Percentiles rank a stretch among this genome's conserved stretches.
Evolutionary conservation across 139 green algal genomes (phyloP).

Genomic region (Picocystis salinarum): DNA sequence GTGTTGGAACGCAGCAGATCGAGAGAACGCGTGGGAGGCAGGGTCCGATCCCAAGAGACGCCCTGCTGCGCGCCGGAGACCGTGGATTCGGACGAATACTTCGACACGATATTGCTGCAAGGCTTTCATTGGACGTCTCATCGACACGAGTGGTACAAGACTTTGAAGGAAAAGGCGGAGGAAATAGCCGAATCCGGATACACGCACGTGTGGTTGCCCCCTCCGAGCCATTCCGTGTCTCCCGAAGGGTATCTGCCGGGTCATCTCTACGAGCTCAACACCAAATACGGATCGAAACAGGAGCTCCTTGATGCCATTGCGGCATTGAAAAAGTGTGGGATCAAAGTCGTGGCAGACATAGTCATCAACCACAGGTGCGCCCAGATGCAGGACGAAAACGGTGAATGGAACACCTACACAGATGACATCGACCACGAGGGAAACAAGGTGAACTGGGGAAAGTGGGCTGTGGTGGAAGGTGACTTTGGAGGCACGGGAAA

Average conservation of each 20-base stretch:
- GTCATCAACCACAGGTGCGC: constrained; percentile 44
- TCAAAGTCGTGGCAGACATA: constrained; percentile 25
- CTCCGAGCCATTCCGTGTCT: constrained; percentile 18
- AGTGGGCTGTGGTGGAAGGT: constrained; percentile 52
- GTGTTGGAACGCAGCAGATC: too few relatives aligned
- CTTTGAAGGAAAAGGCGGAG: constrained; percentile 19
- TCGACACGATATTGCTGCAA: too few relatives aligned
- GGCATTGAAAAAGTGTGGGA: too few relatives aligned
- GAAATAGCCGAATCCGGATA: constrained; percentile 46
- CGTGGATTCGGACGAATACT: too few relatives aligned
- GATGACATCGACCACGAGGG: constrained; percentile 15
- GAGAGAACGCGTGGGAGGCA: too few relatives aligned
- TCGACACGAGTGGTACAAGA: constrained; percentile 49
- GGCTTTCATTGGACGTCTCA: too few relatives aligned
- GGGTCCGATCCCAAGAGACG: too few relatives aligned
- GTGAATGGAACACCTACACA: constrained; percentile 41
- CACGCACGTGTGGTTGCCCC: constrained; percentile 30
- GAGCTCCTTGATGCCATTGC: too few relatives aligned
- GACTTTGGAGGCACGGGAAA: constrained; percentile 45
- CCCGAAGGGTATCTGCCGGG: constrained; percentile 22
- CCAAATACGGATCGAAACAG: constrained; percentile 26
- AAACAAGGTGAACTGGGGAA: constrained; percentile 47
- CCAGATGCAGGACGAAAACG: constrained; percentile 32
- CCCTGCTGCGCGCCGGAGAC: too few relatives aligned
- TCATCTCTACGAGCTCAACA: constrained; percentile 29